Base-by-base conservation (phyloP, 306 rosid species). In the Sechiopsis laciniata region DNA sequence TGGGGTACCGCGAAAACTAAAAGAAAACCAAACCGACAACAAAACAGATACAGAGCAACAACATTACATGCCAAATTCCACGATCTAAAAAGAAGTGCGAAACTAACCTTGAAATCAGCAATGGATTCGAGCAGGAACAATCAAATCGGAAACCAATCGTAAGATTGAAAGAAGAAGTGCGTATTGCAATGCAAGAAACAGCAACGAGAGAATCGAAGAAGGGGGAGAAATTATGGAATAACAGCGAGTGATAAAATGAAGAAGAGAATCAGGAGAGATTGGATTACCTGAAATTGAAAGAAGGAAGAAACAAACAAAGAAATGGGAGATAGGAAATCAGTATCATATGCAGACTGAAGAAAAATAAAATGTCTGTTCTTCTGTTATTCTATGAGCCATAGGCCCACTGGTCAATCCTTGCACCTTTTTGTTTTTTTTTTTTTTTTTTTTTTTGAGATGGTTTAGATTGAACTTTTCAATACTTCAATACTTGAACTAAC, bases 201-300 rank as follows among this genome's bases (percentile, higher is more conserved):
- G 29, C 56, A 12, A 26, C 21, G 55, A 67, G 37, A 67, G 55
- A 45, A 19, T 46, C 55, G 55, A 45, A 66, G 16, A 37, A 60
- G 21, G 21, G 48, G 17, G 9, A 66, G 32, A 66, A 45, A 67
- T 67, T 20, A 64, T 1, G 11, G 72, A 66, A 1, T 3, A 12
- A n/a, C 6, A 17, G 9, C 19, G 24, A 65, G 52, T 37, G 51
- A 64, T 62, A 7, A 7, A 12, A 15, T 15, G 19, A 26, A 14
- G 42, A 62, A 62, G 69, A 61, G 52, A 40, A 65, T 9, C 1
- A 63, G 12, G 11, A 2, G 54, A 40, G 71, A 66, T 61, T 61
- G 12, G 68, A 61, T 42, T 66, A 42, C 72, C 72, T 19, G 55
- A 66, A 11, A 66, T 45, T 46, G 54, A 42, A 66, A 17, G 65